Evolutionary conservation across 2,329 filamentous ascomycete species (phyloP).

Genomic region (Aureobasidium vineae): DNA sequence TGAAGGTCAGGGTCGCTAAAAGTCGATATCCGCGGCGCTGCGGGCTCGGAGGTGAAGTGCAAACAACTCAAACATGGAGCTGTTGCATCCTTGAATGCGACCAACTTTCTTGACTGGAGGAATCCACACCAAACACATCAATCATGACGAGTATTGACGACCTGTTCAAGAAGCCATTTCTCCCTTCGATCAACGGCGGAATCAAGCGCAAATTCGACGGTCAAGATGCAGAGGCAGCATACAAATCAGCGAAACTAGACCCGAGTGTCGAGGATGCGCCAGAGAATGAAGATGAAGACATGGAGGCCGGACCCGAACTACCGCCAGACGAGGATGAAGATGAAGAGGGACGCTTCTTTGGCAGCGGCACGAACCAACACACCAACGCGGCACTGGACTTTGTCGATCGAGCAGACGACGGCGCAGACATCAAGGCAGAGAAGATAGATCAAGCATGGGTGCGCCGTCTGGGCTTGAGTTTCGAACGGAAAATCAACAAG

Average conservation of each 20-base stretch:
- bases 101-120: neutral
- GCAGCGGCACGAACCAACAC: slow-evolving; percentile 78
- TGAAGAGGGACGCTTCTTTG: slow-evolving; percentile 94
- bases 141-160: slow-evolving; percentile 61
- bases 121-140: neutral
- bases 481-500: slow-evolving; percentile 87
- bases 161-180: slow-evolving; percentile 59
- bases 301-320: slow-evolving; percentile 40
- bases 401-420: slow-evolving; percentile 67
- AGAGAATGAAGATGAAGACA: slow-evolving; percentile 40
- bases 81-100: slow-evolving; percentile 3
- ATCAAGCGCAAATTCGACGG: slow-evolving; percentile 60
- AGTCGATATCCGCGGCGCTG: neutral
- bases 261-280: slow-evolving; percentile 49
- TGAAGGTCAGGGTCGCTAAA: neutral
- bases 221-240: slow-evolving; percentile 55
- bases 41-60: neutral
- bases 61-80: slow-evolving; percentile 14
- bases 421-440: slow-evolving; percentile 58
- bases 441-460: slow-evolving; percentile 84
- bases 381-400: slow-evolving; percentile 85
- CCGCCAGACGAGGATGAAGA: slow-evolving; percentile 56
- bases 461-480: slow-evolving; percentile 72
- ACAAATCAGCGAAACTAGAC: slow-evolving; percentile 59
- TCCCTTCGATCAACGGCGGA: slow-evolving; percentile 37